Base-by-base conservation (phyloP, 331 rosid genomes). In the Phaseolus coccineus region DNA sequence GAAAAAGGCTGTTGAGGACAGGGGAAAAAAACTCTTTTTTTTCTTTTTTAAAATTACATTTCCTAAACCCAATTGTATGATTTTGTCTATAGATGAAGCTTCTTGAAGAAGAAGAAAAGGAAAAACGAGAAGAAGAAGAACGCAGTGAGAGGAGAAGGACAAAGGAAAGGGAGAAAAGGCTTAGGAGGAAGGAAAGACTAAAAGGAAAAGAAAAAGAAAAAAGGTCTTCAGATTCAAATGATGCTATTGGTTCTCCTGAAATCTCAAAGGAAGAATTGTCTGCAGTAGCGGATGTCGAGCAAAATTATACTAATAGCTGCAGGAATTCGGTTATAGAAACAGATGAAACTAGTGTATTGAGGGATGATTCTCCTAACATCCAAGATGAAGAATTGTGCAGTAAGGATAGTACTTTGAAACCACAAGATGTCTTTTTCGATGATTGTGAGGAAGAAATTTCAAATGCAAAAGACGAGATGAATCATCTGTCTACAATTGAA, bases 51-150 rank as follows among this genome's bases (percentile, higher is more conserved):
- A 62, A 48, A 57, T 25, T 57, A 46, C 82, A 68, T 39, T 76
- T 80, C 82, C 87, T 55, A 57, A 65, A 48, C 71, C 37, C 35
- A 78, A 30, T 37, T 39, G 28, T 67, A 53, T 69, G 76, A 48
- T 56, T 73, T 72, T 82, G 83, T 80, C 48, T 82, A 52, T 89
- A 96, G 99, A 90, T 84, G 88, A 96, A 93, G 81, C 99, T 96
- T 89, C 94, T 96, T 83, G 98, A 96, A 85, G 99, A 96, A 87
- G 99, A 96, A 89, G 99, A 96, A 88, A 91, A 91, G 87, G 99
- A 96, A 84, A 96, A 93, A 77, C 96, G 93, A 42, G 99, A 93
- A 85, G 99, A 93, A 85, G 94, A 96, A 84, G 97, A 93, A 84
- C 97, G 99, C 84, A 96, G 88, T 82, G 99, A 96, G 89, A 89